Percentiles rank a stretch among this genome's conserved stretches.
These are phyloP conservation scores for Euclidium syriacum DNA, from an alignment of 345 rosid species.

Conservation along the genomic window DNA sequence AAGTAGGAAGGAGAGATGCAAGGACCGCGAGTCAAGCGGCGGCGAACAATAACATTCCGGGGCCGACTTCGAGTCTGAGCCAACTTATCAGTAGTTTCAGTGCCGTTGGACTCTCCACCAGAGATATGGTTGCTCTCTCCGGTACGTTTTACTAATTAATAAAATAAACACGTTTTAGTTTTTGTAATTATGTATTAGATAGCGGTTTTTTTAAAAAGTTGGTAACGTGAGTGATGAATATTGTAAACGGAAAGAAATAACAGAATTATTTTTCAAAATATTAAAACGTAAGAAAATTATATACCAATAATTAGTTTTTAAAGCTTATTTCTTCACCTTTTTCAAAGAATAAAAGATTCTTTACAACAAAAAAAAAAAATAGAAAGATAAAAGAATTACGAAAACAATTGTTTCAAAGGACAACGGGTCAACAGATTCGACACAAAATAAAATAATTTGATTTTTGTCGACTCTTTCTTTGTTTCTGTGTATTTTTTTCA, in stretches of 20 bases:
- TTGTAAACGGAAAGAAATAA: too few species aligned
- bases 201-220: too few species aligned
- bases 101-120: slow-evolving; percentile 62
- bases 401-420: background rate
- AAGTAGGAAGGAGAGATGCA: slow-evolving; percentile 86
- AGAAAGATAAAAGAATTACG: background rate
- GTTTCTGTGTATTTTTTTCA: slow-evolving; percentile 3
- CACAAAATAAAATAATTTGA: background rate
- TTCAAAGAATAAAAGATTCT: too few species aligned
- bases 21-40: slow-evolving; percentile 71
- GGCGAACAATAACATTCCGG: slow-evolving; percentile 68
- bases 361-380: too few species aligned
- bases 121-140: slow-evolving; percentile 75
- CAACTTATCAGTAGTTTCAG: slow-evolving; percentile 52
- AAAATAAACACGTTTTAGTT: too few species aligned
- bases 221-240: too few species aligned
- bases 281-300: too few species aligned
- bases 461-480: background rate
- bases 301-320: too few species aligned
- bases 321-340: too few species aligned
- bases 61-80: slow-evolving; percentile 55
- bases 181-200: background rate
- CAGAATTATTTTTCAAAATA: too few species aligned
- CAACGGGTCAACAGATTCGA: slow-evolving; percentile 6
- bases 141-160: too few species aligned